A percentile compares a stretch with the other conserved stretches of the same genome.
Evolutionary conservation across 768 basidiomycete species (phyloP).

Genomic region (Mycena venus): DNA sequence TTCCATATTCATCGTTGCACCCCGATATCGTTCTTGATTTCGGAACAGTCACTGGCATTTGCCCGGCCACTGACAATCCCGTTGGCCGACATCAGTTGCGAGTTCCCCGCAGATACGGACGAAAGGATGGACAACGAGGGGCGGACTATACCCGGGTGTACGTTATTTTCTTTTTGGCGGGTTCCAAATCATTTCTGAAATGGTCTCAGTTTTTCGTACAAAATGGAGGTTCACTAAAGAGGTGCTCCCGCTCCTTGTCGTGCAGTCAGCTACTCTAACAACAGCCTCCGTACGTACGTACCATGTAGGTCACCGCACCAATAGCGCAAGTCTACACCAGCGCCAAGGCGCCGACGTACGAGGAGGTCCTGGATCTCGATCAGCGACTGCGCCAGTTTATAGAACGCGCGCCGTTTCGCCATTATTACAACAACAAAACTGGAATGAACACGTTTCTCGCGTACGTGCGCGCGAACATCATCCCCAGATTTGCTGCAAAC

Average conservation of each 20-base stretch:
- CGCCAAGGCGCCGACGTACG: slow-evolving; percentile 43
- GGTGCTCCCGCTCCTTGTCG: neutral
- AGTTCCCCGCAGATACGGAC: slow-evolving; percentile 12
- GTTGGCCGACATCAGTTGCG: slow-evolving; percentile 34
- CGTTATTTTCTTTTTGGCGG: neutral
- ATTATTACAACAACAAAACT: neutral
- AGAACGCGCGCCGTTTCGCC: neutral
- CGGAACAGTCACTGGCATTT: slow-evolving; percentile 42
- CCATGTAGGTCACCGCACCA: slow-evolving; percentile 38
- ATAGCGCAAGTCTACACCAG: slow-evolving; percentile 40
- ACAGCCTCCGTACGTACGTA: too few species aligned
- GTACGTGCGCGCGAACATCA: neutral
- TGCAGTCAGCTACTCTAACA: too few species aligned
- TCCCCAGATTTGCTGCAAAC: slow-evolving; percentile 5
- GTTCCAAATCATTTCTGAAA: neutral
- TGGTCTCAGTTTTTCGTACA: neutral
- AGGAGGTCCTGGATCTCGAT: slow-evolving; percentile 37
- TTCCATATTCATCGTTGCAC: neutral
- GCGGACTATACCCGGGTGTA: neutral
- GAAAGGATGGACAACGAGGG: neutral
- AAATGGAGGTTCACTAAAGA: slow-evolving; percentile 18
- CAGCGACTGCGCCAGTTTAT: slow-evolving; percentile 18
- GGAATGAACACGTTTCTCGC: neutral
- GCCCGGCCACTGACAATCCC: slow-evolving; percentile 25
- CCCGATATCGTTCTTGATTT: neutral